phyloP scores from a whole-genome alignment of 169 alveolate genomes.

The Cryptosporidium xiaoi region DNA sequence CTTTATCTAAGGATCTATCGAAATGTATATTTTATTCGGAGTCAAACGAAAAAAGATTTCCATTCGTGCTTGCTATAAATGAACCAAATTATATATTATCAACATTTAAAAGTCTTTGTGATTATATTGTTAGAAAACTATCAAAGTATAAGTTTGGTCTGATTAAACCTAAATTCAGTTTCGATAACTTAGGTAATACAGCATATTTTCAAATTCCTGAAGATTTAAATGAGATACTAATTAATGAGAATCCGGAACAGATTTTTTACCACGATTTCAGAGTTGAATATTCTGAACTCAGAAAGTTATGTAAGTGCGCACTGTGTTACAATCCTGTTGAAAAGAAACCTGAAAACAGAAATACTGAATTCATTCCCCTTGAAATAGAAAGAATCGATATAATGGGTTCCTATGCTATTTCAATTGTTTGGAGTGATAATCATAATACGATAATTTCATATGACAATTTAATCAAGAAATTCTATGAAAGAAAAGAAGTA shows the following conservation, averaged over 20 bases:
- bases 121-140: constrained; percentile 79
- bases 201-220: constrained; percentile 57
- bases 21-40: constrained; percentile 77
- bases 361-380: not conserved
- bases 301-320: constrained; percentile 86
- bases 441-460: constrained; percentile 81
- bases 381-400: constrained; percentile 80
- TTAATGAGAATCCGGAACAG: constrained; percentile 73
- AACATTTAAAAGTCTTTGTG: constrained; percentile 79
- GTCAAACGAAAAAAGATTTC: constrained; percentile 84
- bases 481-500: not conserved
- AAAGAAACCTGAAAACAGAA: not conserved
- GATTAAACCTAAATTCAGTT: constrained; percentile 63
- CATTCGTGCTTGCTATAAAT: constrained; percentile 86
- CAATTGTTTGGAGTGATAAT: constrained; percentile 90
- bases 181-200: constrained; percentile 61
- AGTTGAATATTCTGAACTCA: constrained; percentile 81
- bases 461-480: constrained; percentile 25
- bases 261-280: constrained; percentile 1
- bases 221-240: constrained; percentile 73
- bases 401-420: constrained; percentile 90
- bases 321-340: constrained; percentile 75
- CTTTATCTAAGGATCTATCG: constrained; percentile 82
- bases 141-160: constrained; percentile 55
- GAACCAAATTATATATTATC: constrained; percentile 77